A percentile compares a stretch with the other conserved stretches of the same genome.
phyloP scores from a whole-genome alignment of 441 rosid species.

The Isatis lusitanica region DNA sequence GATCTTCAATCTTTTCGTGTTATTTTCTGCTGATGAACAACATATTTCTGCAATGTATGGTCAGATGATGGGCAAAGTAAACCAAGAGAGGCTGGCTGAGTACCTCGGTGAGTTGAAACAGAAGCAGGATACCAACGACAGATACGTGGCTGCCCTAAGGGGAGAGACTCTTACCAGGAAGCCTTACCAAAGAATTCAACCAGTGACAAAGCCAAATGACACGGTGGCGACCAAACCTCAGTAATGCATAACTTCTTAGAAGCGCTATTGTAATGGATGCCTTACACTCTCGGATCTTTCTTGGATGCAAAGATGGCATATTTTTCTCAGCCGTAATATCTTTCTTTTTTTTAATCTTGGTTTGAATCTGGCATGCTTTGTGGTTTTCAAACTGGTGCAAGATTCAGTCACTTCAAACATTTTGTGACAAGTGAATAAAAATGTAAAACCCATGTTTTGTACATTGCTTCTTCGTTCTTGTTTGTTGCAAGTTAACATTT shows the following conservation, averaged over 20 bases:
- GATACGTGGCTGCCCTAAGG: conserved; percentile 83
- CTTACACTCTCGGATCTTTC: background rate
- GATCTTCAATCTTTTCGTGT: background rate
- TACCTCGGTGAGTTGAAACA: conserved; percentile 89
- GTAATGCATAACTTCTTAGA: conserved; percentile 6
- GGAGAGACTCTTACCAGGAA: conserved; percentile 93
- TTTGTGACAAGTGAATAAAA: conserved; percentile 25
- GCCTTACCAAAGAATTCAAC: conserved; percentile 83
- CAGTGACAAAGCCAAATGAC: conserved; percentile 47
- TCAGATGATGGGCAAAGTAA: conserved; percentile 93
- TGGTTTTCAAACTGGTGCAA: conserved; percentile 9
- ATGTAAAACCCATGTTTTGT: conserved; percentile 31
- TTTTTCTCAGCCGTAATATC: conserved; percentile 4
- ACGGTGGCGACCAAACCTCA: conserved; percentile 29
- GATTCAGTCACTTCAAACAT: background rate
- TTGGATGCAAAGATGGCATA: conserved; percentile 14
- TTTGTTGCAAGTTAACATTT: conserved; percentile 19
- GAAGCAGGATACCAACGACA: conserved; percentile 86
- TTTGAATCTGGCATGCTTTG: conserved; percentile 10
- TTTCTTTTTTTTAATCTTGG: background rate
- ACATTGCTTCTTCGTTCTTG: conserved; percentile 29
- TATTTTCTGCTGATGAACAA: conserved; percentile 23
- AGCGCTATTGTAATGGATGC: background rate
- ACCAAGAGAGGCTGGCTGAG: conserved; percentile 84
- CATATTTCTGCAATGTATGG: conserved; percentile 23